Evolutionary conservation across 176 grass and related monocot species (phyloP), one percentile per base, ranked within the genome.

Genomic region (Rhipidocladum racemiflorum): DNA sequence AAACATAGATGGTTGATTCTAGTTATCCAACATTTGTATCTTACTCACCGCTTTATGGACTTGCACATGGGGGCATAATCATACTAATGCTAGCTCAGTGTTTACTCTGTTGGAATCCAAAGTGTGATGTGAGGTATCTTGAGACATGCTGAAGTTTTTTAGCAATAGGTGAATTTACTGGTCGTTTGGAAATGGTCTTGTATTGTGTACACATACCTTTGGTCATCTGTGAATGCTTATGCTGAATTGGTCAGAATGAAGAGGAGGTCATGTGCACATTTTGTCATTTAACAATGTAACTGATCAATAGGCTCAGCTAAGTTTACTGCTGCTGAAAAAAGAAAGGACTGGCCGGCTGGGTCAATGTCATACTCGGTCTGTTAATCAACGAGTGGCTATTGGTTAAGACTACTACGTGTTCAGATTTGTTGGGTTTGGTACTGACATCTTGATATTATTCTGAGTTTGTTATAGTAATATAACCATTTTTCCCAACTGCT

Each of bases 231-330:
- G 13, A 42, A 2, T 63, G 24, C 14, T 70, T 70, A 44, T 75
- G 43, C 64, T 62, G 76, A 75, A 53, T 34, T 53, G 70, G 62
- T 74, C 75, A 49, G 34, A 84, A 23, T 34, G 20, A 75, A 18
- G 6, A 21, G 29, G 53, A 39, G 43, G 43, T 24, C 51, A 61
- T 24, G 28, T 62, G 18, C 20, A 34, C 4, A 53, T 60, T 32
- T 27, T 69, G 68, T 45, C 62, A 75, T 61, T 61, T 69, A 68
- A 29, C 39, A 82, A 69, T 46, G 4, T 9, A 32, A 50, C 35
- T 6, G 34, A 24, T 39, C 17, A 76, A 54, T 18, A 63, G 21
- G 18, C 24, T 53, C 71, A 42, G 35, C 29, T 46, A 9, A 40
- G 15, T 38, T 49, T 78, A 66, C 27, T 49, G 7, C 59, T 66